Conservation (phyloP, 202 grass and related monocot species). For the Cymbopogon flexuosus region DNA sequence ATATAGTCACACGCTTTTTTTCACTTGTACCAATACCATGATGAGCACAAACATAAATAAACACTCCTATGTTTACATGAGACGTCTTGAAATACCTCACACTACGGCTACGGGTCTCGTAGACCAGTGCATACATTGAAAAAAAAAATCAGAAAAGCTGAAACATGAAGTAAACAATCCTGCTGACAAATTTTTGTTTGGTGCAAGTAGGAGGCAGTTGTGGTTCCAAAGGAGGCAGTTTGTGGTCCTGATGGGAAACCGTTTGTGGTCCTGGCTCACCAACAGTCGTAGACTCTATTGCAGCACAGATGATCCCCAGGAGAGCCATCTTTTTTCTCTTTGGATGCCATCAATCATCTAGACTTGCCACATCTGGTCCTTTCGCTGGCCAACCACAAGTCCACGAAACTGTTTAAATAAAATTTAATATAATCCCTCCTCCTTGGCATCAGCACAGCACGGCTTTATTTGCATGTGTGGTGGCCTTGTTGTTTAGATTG, state of each 20-base stretch:
- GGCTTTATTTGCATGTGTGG: slow-evolving; percentile 14
- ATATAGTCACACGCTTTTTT: background rate
- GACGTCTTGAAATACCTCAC: too few relatives aligned
- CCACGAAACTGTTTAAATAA: slow-evolving; percentile 37
- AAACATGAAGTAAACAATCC: background rate
- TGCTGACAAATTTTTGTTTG: background rate
- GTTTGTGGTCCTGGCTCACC: slow-evolving; percentile 61
- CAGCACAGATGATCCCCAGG: slow-evolving; percentile 24
- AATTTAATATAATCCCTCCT: background rate
- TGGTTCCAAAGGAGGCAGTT: slow-evolving; percentile 44
- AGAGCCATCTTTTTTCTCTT: slow-evolving; percentile 8
- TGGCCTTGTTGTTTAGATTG: too few relatives aligned
- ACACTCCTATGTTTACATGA: too few relatives aligned
- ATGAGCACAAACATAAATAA: background rate
- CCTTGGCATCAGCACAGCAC: slow-evolving; percentile 9
- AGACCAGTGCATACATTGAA: background rate
- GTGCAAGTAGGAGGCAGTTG: slow-evolving; percentile 26
- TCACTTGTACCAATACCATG: background rate
- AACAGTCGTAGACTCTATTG: slow-evolving; percentile 42
- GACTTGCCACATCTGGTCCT: slow-evolving; percentile 30
- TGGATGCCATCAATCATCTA: slow-evolving; percentile 29
- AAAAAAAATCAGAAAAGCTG: background rate
- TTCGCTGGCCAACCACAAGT: slow-evolving; percentile 24
- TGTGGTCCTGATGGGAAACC: slow-evolving; percentile 60
- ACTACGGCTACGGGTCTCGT: background rate